phyloP scores from a whole-genome alignment of 2,329 filamentous ascomycete species.

The Xylaria polymorpha region DNA sequence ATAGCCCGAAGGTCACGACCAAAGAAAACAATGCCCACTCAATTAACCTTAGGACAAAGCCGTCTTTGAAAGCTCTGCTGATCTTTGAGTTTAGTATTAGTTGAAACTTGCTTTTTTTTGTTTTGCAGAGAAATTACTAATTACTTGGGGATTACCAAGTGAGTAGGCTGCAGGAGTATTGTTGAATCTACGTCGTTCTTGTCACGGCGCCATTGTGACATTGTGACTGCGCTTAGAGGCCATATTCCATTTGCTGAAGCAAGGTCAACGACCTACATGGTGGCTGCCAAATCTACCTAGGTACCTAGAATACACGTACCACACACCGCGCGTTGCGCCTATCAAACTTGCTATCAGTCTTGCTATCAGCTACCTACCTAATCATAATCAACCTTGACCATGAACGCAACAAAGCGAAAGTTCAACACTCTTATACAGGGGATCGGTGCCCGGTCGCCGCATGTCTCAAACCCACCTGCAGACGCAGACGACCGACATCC shows the following conservation, averaged over 20 bases:
- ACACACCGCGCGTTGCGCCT: not conserved
- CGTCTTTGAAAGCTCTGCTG: not conserved
- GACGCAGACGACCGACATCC: slow-evolving; percentile 53
- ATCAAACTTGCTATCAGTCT: too few relatives aligned
- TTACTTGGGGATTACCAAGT: too few relatives aligned
- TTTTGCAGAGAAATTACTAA: not conserved
- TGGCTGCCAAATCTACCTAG: not conserved
- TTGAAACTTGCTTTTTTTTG: too few relatives aligned
- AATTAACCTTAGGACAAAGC: not conserved
- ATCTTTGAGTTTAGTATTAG: not conserved
- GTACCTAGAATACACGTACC: not conserved
- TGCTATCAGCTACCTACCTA: too few relatives aligned
- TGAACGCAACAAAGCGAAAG: slow-evolving; percentile 85
- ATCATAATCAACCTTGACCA: slow-evolving; percentile 53
- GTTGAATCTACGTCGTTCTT: slow-evolving; percentile 7
- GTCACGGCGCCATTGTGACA: not conserved
- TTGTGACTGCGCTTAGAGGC: slow-evolving; percentile 22
- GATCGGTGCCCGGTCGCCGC: slow-evolving; percentile 64
- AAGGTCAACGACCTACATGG: not conserved
- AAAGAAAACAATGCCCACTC: slow-evolving; percentile 39
- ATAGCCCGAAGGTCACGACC: slow-evolving; percentile 30
- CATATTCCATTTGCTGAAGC: slow-evolving; percentile 26
- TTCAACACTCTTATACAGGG: slow-evolving; percentile 81
- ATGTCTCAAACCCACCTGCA: slow-evolving; percentile 47
- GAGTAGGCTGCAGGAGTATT: not conserved